Conservation (phyloP, 176 grass and related monocot species). For the Oryza officinalis region DNA sequence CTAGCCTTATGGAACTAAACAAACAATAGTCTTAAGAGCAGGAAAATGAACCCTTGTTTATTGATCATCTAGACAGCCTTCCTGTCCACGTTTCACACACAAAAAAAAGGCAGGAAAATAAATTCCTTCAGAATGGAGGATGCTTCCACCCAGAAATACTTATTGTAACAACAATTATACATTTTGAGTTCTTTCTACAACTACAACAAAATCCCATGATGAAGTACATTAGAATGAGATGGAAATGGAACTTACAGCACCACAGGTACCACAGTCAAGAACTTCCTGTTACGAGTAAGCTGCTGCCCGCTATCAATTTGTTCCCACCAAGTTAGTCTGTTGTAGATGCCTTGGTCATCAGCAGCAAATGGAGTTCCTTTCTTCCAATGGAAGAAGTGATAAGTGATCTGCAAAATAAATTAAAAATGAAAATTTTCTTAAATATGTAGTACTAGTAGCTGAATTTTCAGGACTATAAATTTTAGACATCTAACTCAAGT, state of each 20-base stretch:
- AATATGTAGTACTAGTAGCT: background rate
- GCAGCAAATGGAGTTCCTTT: slow-evolving; percentile 69
- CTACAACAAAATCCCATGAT: background rate
- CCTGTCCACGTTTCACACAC: background rate
- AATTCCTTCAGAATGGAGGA: background rate
- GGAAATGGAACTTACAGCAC: slow-evolving; percentile 56
- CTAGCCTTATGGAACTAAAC: background rate
- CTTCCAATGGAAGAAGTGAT: slow-evolving; percentile 70
- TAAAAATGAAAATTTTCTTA: background rate
- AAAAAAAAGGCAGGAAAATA: background rate
- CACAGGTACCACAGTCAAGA: slow-evolving; percentile 60
- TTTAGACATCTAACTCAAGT: background rate
- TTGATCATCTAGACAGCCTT: background rate
- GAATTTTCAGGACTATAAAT: background rate
- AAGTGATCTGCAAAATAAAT: slow-evolving; percentile 47
- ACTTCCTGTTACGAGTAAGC: slow-evolving; percentile 65
- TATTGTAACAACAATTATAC: background rate
- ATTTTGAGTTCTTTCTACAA: background rate
- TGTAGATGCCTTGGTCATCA: slow-evolving; percentile 68
- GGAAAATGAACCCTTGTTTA: background rate
- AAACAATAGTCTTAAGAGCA: background rate
- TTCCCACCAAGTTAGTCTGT: slow-evolving; percentile 69
- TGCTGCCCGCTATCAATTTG: slow-evolving; percentile 65
- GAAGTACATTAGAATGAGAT: background rate
- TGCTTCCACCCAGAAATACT: background rate